Evolutionary conservation across 495 filamentous ascomycete species (phyloP).

Genomic region (Hapsidospora chrysogenum): DNA sequence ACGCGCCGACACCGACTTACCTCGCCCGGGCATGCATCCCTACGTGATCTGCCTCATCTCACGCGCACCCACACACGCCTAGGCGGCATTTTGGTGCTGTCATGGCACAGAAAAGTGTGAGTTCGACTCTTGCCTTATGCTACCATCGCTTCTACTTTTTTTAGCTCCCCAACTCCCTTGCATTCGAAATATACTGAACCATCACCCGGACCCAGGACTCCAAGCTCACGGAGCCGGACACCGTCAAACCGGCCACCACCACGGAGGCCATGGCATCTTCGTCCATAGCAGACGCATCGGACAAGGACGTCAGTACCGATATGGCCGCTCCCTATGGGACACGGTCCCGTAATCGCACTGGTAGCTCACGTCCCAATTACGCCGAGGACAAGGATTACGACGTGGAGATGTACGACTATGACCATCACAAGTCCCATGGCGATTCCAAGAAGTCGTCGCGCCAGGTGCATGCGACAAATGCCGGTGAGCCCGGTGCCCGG

Average conservation of each 20-base stretch:
- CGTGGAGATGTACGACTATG: slow-evolving; percentile 47
- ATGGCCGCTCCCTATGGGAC: slow-evolving; percentile 74
- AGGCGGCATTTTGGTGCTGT: background rate
- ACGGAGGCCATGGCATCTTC: slow-evolving; percentile 24
- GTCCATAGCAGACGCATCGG: slow-evolving; percentile 18
- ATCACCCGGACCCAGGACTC: slow-evolving; percentile 4
- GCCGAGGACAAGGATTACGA: slow-evolving; percentile 92
- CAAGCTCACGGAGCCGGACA: slow-evolving; percentile 2
- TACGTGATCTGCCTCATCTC: background rate
- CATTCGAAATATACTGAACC: no score
- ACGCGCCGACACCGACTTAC: background rate
- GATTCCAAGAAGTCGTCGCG: slow-evolving; percentile 31
- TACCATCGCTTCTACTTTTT: no score
- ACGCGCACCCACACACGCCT: no score
- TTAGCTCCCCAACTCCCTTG: no score
- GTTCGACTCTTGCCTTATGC: background rate
- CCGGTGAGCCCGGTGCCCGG: background rate
- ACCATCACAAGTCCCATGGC: slow-evolving; percentile 31
- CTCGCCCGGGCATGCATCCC: background rate
- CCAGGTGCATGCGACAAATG: slow-evolving; percentile 13
- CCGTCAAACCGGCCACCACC: slow-evolving; percentile 12
- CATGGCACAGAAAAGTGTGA: background rate
- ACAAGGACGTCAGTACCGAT: slow-evolving; percentile 18
- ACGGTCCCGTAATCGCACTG: slow-evolving; percentile 79
- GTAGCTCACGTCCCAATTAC: slow-evolving; percentile 73